These are phyloP conservation scores for Alternaria metachromatica DNA, from an alignment of 2,329 filamentous ascomycete genomes.

Conservation along the genomic window DNA sequence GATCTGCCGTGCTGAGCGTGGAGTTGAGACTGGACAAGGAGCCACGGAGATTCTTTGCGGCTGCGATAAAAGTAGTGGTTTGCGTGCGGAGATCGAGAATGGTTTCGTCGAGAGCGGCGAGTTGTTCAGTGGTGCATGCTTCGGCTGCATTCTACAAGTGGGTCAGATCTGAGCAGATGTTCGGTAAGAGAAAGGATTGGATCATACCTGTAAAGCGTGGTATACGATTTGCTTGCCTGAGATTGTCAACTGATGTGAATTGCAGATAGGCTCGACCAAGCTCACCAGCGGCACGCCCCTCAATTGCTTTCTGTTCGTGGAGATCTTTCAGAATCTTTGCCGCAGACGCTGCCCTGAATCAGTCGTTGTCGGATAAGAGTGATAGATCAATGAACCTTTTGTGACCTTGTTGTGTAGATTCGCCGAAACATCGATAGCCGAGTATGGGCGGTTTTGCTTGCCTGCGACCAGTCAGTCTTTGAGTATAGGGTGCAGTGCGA, in stretches of 20 bases:
- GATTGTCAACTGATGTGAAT: not conserved
- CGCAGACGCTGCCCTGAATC: constrained; percentile 57
- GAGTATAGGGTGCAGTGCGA: not conserved
- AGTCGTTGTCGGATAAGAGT: constrained; percentile 11
- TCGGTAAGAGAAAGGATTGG: not conserved
- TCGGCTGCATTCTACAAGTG: constrained; percentile 56
- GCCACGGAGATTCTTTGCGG: constrained; percentile 58
- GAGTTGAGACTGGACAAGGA: constrained; percentile 56
- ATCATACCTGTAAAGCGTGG: constrained; percentile 57
- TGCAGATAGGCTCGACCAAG: not conserved
- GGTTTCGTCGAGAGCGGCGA: constrained; percentile 58
- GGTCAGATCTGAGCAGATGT: not conserved
- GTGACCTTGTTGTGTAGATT: constrained; percentile 68
- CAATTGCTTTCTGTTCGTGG: constrained; percentile 65
- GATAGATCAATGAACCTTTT: constrained; percentile 52
- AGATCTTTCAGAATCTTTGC: constrained; percentile 69
- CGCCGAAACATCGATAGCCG: constrained; percentile 64
- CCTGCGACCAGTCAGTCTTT: constrained; percentile 39
- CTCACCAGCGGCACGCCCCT: constrained; percentile 62
- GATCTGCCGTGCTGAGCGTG: constrained; percentile 59
- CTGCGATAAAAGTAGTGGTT: constrained; percentile 53
- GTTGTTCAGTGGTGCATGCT: constrained; percentile 55
- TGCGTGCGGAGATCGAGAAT: constrained; percentile 56
- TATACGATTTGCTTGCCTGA: constrained; percentile 69
- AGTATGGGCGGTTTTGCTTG: constrained; percentile 63